Evolutionary conservation across 2,329 filamentous ascomycete species (phyloP).

Genomic region (Ascocoryne sarcoides): DNA sequence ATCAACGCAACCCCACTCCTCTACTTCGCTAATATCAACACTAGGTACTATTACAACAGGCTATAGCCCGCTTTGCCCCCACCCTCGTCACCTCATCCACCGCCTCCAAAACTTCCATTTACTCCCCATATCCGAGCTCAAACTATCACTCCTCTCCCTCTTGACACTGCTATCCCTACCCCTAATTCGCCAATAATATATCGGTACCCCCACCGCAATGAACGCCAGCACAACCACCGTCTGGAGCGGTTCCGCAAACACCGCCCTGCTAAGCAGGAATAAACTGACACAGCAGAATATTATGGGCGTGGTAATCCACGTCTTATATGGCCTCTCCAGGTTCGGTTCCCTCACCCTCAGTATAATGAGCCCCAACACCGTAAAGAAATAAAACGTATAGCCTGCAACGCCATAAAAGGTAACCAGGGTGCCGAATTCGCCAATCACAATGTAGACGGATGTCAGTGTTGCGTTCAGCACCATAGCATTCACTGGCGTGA

Average conservation of each 20-base stretch:
- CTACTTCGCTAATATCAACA: too few relatives aligned
- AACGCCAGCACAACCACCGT: conserved; percentile 81
- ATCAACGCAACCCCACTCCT: too few relatives aligned
- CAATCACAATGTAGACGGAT: conserved; percentile 68
- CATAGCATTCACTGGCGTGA: conserved; percentile 90
- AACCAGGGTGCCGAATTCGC: conserved; percentile 83
- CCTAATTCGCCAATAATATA: conserved; percentile 82
- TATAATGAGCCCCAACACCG: conserved; percentile 86
- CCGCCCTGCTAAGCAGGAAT: conserved; percentile 78
- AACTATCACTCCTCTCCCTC: conserved; percentile 34
- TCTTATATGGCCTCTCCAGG: conserved; percentile 84
- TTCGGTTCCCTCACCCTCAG: conserved; percentile 79
- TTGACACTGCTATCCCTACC: conserved; percentile 47
- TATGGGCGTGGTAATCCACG: conserved; percentile 94
- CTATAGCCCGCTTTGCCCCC: too few relatives aligned
- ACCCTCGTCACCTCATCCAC: conserved; percentile 4
- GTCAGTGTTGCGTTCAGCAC: conserved; percentile 71
- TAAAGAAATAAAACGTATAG: conserved; percentile 95
- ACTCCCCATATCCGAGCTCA: conserved; percentile 20
- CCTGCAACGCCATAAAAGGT: conserved; percentile 97
- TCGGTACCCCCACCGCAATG: conserved; percentile 70
- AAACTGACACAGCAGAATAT: conserved; percentile 97
- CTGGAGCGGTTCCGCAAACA: conserved; percentile 86
- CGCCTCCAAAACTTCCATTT: conserved; percentile 55
- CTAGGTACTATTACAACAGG: too few relatives aligned